Conservation (phyloP, 139 green algal species). For the Axilococcus clingmanii region DNA sequence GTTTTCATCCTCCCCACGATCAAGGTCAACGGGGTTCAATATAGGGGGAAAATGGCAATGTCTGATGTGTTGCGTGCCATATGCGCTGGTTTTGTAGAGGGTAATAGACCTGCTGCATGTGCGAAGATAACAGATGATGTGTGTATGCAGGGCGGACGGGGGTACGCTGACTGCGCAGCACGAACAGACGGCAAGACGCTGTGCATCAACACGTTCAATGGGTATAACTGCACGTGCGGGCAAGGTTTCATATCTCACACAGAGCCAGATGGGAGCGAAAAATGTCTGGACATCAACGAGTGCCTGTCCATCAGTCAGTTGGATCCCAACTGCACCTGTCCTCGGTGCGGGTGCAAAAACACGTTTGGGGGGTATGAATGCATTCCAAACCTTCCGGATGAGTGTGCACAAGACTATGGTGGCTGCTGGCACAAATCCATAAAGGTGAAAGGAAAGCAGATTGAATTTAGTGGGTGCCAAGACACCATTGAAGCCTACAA, state of each 20-base stretch:
- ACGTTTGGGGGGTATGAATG: conserved; percentile 59
- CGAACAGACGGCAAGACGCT: conserved; percentile 41
- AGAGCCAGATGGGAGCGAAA: conserved; percentile 24
- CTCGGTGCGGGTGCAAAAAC: conserved; percentile 70
- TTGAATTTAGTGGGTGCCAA: conserved; percentile 35
- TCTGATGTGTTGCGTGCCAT: conserved; percentile 68
- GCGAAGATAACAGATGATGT: conserved; percentile 44
- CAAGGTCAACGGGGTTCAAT: conserved; percentile 81
- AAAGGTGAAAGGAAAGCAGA: conserved; percentile 24
- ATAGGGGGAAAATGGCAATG: conserved; percentile 60
- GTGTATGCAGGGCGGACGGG: conserved; percentile 44
- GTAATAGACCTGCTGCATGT: conserved; percentile 61
- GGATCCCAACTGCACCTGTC: conserved; percentile 49
- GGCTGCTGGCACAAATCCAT: conserved; percentile 45
- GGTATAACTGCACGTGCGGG: conserved; percentile 70
- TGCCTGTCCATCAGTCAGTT: conserved; percentile 36
- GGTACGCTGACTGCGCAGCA: conserved; percentile 47
- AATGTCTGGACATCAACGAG: conserved; percentile 71
- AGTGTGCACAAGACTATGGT: conserved; percentile 45
- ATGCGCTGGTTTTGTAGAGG: conserved; percentile 70
- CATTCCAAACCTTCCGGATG: conserved; percentile 42
- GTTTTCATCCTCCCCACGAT: conserved; percentile 85
- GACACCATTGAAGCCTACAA: conserved; percentile 41
- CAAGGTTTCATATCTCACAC: conserved; percentile 34
- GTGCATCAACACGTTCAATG: conserved; percentile 69